A percentile compares a stretch with the other conserved stretches of the same genome.
These are phyloP conservation scores for Globisporangium spiculum DNA, from an alignment of 352 stramenopile genomes.

Conservation along the genomic window DNA sequence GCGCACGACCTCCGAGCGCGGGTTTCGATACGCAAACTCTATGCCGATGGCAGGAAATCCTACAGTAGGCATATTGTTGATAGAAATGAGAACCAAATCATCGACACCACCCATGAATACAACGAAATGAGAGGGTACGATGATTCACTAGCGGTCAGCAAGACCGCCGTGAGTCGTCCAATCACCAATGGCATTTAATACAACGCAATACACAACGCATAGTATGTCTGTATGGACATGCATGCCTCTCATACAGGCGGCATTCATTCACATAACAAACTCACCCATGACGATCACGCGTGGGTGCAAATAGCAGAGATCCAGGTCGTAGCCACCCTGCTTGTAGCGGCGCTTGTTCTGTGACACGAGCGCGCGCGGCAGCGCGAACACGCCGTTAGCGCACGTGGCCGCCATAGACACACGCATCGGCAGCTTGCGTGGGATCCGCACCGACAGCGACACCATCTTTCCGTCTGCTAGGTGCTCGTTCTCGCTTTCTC, in stretches of 20 bases:
- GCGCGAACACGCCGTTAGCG: slow-evolving; percentile 31
- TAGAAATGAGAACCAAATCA: not conserved
- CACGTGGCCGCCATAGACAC: slow-evolving; percentile 24
- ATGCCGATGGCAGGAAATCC: slow-evolving; percentile 56
- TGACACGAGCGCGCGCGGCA: slow-evolving; percentile 67
- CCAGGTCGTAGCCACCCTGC: slow-evolving; percentile 59
- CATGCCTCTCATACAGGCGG: no score
- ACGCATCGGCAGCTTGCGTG: not conserved
- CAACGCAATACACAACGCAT: not conserved
- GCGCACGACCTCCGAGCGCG: slow-evolving; percentile 48
- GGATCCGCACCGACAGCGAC: not conserved
- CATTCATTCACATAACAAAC: slow-evolving; percentile 2
- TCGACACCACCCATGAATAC: not conserved
- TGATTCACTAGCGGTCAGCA: not conserved
- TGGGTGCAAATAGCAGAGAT: slow-evolving; percentile 71
- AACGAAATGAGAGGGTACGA: not conserved
- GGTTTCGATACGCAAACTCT: slow-evolving; percentile 63
- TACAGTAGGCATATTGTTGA: slow-evolving; percentile 12
- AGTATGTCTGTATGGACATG: no score
- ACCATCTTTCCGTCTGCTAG: not conserved
- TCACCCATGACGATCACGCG: slow-evolving; percentile 77
- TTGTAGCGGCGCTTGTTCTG: slow-evolving; percentile 75
- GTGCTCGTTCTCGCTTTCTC: not conserved
- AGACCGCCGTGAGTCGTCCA: no score
- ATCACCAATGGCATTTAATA: no score